Percentiles rank a stretch among this genome's conserved stretches.
Conservation (phyloP, 257 asterid species). For the Rhazya stricta region DNA sequence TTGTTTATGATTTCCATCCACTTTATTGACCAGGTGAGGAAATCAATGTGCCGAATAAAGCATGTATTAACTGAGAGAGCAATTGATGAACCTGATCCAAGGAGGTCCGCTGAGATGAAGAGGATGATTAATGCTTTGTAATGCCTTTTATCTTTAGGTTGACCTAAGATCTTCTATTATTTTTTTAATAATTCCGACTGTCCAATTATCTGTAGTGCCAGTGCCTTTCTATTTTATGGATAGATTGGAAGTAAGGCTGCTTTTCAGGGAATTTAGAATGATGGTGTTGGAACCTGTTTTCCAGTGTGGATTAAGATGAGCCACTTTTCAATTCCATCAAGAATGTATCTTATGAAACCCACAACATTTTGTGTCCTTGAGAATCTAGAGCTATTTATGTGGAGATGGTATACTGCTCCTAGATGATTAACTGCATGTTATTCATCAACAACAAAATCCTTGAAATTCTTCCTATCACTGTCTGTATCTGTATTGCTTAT, state of each 20-base stretch:
- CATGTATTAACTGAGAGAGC: constrained; percentile 98
- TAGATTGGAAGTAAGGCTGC: background rate
- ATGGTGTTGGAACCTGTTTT: background rate
- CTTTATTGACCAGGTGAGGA: constrained; percentile 52
- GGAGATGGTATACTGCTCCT: background rate
- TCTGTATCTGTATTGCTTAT: background rate
- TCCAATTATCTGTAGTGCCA: background rate
- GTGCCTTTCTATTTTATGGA: background rate
- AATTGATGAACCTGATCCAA: constrained; percentile 77
- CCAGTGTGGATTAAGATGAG: background rate
- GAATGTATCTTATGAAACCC: background rate
- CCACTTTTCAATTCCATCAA: background rate
- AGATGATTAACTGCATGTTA: background rate
- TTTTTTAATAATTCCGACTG: background rate
- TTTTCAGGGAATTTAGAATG: background rate
- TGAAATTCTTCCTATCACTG: background rate
- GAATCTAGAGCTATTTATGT: background rate
- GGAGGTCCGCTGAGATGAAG: constrained; percentile 91
- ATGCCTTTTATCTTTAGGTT: constrained; percentile 2
- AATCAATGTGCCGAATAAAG: constrained; percentile 91
- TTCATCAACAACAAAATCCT: too few species aligned
- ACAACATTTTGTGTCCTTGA: background rate
- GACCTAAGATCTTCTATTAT: background rate
- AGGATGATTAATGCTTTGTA: constrained; percentile 77
- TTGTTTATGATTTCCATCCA: background rate